A percentile compares a stretch with the other conserved stretches of the same genome.
These are phyloP conservation scores for Leccinum pachyderme DNA, from an alignment of 1,284 basidiomycete species.

Conservation along the genomic window DNA sequence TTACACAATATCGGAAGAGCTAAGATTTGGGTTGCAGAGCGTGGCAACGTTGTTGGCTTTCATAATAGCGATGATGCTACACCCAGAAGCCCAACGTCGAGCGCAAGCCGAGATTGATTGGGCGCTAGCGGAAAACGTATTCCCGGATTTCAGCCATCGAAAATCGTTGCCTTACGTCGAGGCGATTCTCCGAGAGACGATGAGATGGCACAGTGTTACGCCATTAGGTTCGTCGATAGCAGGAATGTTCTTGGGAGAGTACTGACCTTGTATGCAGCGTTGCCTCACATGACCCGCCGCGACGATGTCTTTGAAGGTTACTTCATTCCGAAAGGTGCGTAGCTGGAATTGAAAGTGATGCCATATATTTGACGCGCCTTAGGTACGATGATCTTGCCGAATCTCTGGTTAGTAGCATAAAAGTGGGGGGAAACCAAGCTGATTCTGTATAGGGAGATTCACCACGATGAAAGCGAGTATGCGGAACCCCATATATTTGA, in stretches of 20 bases:
- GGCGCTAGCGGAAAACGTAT: constrained; percentile 14
- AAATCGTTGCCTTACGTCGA: constrained; percentile 31
- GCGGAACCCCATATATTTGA: constrained; percentile 24
- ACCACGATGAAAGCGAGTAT: constrained; percentile 33
- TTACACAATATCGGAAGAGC: not conserved
- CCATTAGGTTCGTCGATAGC: constrained; percentile 24
- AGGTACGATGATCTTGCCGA: constrained; percentile 32
- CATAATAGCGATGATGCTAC: constrained; percentile 32
- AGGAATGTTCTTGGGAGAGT: not conserved
- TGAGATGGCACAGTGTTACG: constrained; percentile 34
- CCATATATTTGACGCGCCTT: constrained; percentile 2
- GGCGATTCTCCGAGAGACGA: constrained; percentile 31
- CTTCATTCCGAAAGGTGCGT: constrained; percentile 33
- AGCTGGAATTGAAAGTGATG: not conserved
- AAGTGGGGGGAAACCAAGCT: not conserved
- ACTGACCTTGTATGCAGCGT: constrained; percentile 19
- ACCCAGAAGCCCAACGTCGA: constrained; percentile 29
- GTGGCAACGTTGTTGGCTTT: constrained; percentile 22
- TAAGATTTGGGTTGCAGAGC: constrained; percentile 21
- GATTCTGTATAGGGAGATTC: constrained; percentile 23
- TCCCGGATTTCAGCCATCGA: constrained; percentile 30
- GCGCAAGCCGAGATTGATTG: constrained; percentile 34
- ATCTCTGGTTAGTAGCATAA: constrained; percentile 29
- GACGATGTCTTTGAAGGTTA: constrained; percentile 34
- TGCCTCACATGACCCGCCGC: constrained; percentile 28